Evolutionary conservation across 179 eudicot genomes (phyloP).

Genomic region (Kewa caespitosa): DNA sequence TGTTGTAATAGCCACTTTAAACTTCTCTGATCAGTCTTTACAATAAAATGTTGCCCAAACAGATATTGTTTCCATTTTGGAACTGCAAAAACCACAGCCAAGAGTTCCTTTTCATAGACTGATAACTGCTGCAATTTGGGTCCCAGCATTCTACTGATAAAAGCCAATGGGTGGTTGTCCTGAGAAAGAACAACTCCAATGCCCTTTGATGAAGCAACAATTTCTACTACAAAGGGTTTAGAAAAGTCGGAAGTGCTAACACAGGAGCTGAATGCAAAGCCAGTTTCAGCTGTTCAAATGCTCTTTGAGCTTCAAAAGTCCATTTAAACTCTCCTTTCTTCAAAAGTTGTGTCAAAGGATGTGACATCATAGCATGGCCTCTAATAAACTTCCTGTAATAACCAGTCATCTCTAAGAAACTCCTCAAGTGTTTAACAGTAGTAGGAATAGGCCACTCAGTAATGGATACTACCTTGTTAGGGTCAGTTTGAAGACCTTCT

Average conservation of each 20-base stretch:
- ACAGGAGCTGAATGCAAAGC: background rate
- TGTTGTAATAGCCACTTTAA: background rate
- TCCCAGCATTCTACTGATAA: background rate
- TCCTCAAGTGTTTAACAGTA: background rate
- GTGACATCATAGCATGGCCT: background rate
- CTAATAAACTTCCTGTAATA: background rate
- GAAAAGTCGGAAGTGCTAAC: background rate
- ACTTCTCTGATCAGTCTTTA: background rate
- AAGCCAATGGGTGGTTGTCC: background rate
- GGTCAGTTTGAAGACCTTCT: background rate
- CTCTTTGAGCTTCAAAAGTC: background rate
- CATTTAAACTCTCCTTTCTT: background rate
- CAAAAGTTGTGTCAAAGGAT: background rate
- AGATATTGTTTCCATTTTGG: background rate
- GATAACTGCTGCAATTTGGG: background rate
- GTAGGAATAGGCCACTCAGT: background rate
- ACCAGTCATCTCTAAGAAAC: background rate
- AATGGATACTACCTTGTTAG: background rate
- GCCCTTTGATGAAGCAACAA: background rate
- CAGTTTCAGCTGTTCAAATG: background rate
- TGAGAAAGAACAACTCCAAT: background rate
- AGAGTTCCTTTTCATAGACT: background rate
- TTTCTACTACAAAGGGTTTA: background rate
- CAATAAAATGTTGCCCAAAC: background rate
- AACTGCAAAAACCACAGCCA: conserved; percentile 3